phyloP scores from a whole-genome alignment of 305 asterid genomes.

The Solanum hybrid region DNA sequence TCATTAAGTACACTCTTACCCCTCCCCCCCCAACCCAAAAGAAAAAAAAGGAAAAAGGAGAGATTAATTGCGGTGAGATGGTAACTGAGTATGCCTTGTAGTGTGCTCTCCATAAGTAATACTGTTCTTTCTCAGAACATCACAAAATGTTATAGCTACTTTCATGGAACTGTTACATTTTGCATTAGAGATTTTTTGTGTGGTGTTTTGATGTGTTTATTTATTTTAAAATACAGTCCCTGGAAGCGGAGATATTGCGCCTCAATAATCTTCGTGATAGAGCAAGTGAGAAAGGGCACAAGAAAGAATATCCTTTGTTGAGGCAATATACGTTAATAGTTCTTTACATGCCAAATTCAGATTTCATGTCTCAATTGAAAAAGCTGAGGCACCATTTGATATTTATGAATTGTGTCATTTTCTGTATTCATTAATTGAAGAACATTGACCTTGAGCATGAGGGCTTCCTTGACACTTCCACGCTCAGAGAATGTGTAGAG shows the following conservation, averaged over 20 bases:
- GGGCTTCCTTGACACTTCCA: conserved; percentile 61
- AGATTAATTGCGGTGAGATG: background rate
- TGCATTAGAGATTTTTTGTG: background rate
- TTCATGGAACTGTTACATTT: background rate
- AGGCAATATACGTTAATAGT: background rate
- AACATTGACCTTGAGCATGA: conserved; percentile 7
- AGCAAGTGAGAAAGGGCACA: conserved; percentile 79
- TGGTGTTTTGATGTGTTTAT: conserved; percentile 19
- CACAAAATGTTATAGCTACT: background rate
- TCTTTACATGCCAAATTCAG: background rate
- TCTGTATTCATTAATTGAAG: background rate
- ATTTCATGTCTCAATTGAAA: background rate
- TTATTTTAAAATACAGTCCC: conserved; percentile 35
- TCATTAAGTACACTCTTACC: background rate
- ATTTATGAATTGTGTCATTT: background rate
- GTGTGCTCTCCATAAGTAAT: background rate
- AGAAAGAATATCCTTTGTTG: conserved; percentile 85
- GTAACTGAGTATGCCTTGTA: background rate
- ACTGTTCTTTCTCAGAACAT: background rate
- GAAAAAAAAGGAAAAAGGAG: background rate
- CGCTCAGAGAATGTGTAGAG: conserved; percentile 64
- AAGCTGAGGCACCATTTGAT: background rate
- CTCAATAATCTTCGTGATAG: conserved; percentile 74
- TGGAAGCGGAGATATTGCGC: conserved; percentile 60
- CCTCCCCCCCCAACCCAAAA: background rate